Percentiles rank a stretch among this genome's conserved stretches.
These are phyloP conservation scores for Flaveria ramosissima DNA, from an alignment of 129 eudicot genomes.

Conservation along the genomic window DNA sequence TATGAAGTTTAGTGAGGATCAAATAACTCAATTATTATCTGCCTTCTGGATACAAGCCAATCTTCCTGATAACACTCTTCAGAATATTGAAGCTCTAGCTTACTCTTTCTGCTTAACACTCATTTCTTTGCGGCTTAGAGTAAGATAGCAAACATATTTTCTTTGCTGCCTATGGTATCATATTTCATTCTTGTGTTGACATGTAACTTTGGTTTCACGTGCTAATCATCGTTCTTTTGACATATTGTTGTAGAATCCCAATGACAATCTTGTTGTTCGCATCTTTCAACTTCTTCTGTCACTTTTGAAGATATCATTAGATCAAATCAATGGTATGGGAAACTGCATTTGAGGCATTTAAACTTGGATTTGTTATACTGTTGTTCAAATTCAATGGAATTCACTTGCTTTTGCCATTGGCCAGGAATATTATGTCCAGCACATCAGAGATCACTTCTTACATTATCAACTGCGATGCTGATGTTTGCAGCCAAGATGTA, in stretches of 20 bases:
- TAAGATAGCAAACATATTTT: constrained; percentile 26
- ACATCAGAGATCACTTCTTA: constrained; percentile 70
- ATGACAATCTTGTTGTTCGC: constrained; percentile 56
- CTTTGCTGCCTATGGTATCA: constrained; percentile 3
- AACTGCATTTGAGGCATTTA: background rate
- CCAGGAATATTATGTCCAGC: constrained; percentile 69
- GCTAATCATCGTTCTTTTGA: constrained; percentile 2
- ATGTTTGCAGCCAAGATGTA: constrained; percentile 83
- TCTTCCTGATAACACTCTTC: constrained; percentile 79
- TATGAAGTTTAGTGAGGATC: constrained; percentile 80
- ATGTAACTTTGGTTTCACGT: background rate
- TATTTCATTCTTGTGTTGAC: background rate
- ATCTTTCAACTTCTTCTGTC: constrained; percentile 91
- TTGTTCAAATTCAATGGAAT: constrained; percentile 3
- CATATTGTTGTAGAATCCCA: constrained; percentile 57
- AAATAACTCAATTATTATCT: constrained; percentile 71
- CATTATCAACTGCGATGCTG: constrained; percentile 76
- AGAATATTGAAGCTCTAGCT: constrained; percentile 83
- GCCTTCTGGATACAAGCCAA: constrained; percentile 86
- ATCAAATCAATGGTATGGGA: constrained; percentile 55
- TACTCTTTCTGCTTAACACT: constrained; percentile 83
- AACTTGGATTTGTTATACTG: background rate
- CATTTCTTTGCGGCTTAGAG: constrained; percentile 63
- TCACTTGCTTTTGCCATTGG: constrained; percentile 20
- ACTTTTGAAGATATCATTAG: constrained; percentile 63